These are phyloP conservation scores for Colletotrichum horii DNA, from an alignment of 2,329 filamentous ascomycete genomes.

Conservation along the genomic window DNA sequence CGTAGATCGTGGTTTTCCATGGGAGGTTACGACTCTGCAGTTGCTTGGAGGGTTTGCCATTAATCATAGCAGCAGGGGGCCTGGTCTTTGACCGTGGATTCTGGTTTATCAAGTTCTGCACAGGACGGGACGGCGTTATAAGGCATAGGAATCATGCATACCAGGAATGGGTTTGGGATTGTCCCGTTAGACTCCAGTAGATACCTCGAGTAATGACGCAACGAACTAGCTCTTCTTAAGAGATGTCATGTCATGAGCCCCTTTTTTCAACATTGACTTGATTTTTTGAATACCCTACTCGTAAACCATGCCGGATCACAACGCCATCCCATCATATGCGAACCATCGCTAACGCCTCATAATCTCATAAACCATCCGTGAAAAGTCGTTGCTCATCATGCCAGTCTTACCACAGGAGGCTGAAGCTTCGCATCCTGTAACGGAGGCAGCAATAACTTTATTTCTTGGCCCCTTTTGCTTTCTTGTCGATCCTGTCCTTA, in stretches of 20 bases:
- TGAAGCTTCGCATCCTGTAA: neutral
- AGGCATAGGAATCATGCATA: constrained; percentile 19
- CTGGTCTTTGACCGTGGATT: neutral
- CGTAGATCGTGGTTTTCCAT: neutral
- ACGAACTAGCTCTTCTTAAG: constrained; percentile 6
- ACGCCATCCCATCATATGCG: neutral
- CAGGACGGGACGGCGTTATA: constrained; percentile 10
- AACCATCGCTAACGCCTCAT: neutral
- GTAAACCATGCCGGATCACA: neutral
- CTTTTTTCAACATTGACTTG: neutral
- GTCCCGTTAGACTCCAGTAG: constrained; percentile 20
- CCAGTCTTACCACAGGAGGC: neutral
- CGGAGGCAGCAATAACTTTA: constrained; percentile 12
- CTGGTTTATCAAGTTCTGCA: constrained; percentile 4
- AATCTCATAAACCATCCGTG: constrained; percentile 2
- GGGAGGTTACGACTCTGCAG: neutral
- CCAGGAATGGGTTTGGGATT: constrained; percentile 13
- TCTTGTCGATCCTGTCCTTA: constrained; percentile 52
- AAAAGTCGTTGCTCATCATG: neutral
- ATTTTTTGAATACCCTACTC: neutral
- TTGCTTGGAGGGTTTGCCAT: neutral
- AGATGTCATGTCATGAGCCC: neutral
- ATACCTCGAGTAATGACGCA: constrained; percentile 21
- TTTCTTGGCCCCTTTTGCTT: constrained; percentile 35
- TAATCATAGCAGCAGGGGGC: neutral